These are phyloP conservation scores for Melampsora medusae DNA, from an alignment of 1,284 basidiomycete genomes.

Conservation along the genomic window DNA sequence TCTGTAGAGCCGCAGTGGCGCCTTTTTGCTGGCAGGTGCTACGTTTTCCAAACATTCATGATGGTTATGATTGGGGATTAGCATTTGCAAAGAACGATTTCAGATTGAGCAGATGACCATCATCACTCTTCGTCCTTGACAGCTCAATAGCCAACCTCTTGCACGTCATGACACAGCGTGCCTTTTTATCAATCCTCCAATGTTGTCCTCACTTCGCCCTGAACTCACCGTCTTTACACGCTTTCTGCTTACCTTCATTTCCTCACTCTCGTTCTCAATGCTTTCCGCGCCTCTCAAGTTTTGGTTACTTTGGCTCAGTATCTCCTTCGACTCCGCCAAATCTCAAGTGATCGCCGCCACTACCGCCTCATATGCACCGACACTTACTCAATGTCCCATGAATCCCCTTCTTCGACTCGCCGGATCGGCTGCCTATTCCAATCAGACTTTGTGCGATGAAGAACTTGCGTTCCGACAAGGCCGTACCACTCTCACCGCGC, in stretches of 20 bases:
- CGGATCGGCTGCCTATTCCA: not conserved
- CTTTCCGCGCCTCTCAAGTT: not conserved
- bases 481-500: not conserved
- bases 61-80: too few relatives aligned
- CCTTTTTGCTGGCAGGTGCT: too few relatives aligned
- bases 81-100: too few relatives aligned
- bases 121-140: too few relatives aligned
- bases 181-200: too few relatives aligned
- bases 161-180: too few relatives aligned
- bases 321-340: not conserved
- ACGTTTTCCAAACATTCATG: too few relatives aligned
- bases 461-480: constrained; percentile 10
- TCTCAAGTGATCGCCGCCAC: not conserved
- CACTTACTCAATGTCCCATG: constrained; percentile 8
- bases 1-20: too few relatives aligned
- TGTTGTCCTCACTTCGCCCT: too few relatives aligned
- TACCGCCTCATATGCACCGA: constrained; percentile 19
- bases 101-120: too few relatives aligned
- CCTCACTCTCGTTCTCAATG: not conserved
- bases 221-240: not conserved
- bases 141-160: too few relatives aligned
- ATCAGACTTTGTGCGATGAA: constrained; percentile 25
- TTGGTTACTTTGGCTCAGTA: not conserved
- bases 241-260: not conserved
- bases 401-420: constrained; percentile 17